A percentile compares a stretch with the other conserved stretches of the same genome.
Conservation (phyloP, 306 rosid genomes). For the Carpinus fangiana region DNA sequence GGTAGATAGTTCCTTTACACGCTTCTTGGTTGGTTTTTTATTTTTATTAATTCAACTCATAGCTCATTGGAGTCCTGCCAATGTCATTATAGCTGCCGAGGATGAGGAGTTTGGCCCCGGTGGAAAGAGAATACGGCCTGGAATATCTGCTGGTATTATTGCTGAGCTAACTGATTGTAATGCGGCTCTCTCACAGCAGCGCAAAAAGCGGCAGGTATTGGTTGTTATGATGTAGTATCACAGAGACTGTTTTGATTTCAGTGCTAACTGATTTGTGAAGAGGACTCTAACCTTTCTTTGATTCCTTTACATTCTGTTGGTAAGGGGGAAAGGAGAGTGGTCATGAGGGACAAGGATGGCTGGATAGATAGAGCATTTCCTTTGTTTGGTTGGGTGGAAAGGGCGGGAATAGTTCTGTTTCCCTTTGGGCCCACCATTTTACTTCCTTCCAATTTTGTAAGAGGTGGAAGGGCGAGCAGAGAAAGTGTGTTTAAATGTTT, state of each 20-base stretch:
- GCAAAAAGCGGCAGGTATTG: constrained; percentile 85
- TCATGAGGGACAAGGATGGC: background rate
- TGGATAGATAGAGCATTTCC: background rate
- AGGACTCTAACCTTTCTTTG: background rate
- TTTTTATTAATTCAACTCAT: constrained; percentile 7
- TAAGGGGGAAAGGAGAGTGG: background rate
- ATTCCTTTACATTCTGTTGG: background rate
- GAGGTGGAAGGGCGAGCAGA: background rate
- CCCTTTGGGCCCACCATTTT: background rate
- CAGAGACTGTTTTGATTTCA: constrained; percentile 7
- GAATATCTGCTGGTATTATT: constrained; percentile 62
- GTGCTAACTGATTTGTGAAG: constrained; percentile 1
- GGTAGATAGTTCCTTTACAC: constrained; percentile 48
- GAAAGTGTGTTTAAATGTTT: background rate
- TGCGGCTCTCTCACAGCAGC: constrained; percentile 82
- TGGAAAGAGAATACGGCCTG: constrained; percentile 61
- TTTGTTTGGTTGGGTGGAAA: too few relatives aligned
- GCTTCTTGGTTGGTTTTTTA: background rate
- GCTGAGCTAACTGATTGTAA: constrained; percentile 87
- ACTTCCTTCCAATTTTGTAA: background rate
- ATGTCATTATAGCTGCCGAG: constrained; percentile 44
- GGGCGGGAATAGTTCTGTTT: background rate
- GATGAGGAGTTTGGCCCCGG: constrained; percentile 68
- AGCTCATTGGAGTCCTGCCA: constrained; percentile 10
- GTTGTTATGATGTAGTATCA: constrained; percentile 3